Conservation (phyloP, 208 protist genomes). For the Trypanosoma lewisi region DNA sequence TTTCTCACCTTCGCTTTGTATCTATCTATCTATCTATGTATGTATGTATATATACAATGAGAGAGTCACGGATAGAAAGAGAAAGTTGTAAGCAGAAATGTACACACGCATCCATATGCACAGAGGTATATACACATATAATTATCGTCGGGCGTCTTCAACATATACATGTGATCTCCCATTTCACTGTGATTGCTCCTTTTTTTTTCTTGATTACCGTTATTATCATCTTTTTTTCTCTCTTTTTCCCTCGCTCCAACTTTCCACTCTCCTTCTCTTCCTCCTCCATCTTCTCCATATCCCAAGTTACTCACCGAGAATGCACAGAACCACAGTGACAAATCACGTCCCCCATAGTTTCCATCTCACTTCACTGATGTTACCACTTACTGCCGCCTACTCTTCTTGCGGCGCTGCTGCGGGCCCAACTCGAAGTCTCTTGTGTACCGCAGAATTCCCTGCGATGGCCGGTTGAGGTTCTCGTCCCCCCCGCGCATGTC, state of each 20-base stretch:
- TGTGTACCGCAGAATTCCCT: conserved; percentile 58
- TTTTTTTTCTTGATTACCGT: background rate
- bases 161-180: too few species aligned
- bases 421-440: conserved; percentile 73
- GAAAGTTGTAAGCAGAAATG: background rate
- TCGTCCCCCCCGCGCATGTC: conserved; percentile 40
- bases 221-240: background rate
- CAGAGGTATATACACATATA: background rate
- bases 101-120: background rate
- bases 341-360: background rate
- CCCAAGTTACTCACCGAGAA: background rate
- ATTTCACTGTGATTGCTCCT: too few species aligned
- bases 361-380: background rate
- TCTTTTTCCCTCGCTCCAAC: too few species aligned
- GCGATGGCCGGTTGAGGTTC: conserved; percentile 67
- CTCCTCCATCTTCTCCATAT: too few species aligned
- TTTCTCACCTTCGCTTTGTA: conserved; percentile 4
- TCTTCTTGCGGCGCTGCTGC: conserved; percentile 1
- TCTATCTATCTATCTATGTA: conserved; percentile 11
- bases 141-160: too few species aligned
- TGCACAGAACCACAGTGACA: background rate
- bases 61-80: background rate
- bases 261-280: too few species aligned
- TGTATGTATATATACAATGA: conserved; percentile 10
- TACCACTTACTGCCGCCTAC: conserved; percentile 3